Evolutionary conservation across 495 filamentous ascomycete species (phyloP).

Genomic region (Hypoxylon fuscum): DNA sequence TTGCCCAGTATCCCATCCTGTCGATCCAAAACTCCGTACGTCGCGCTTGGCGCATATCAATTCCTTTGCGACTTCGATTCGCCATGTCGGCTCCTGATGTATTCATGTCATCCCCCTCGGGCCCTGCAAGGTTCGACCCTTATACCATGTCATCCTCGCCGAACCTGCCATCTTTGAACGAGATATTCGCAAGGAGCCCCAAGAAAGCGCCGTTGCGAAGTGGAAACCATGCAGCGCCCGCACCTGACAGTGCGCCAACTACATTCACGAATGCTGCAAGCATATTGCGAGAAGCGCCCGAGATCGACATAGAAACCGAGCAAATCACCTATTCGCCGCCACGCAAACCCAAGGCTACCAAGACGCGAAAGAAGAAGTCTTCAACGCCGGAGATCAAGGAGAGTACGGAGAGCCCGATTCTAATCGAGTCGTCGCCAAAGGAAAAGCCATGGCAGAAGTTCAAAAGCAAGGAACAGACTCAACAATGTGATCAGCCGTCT

Average conservation of each 20-base stretch:
- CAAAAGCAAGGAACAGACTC: slow-evolving; percentile 32
- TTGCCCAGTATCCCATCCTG: slow-evolving; percentile 36
- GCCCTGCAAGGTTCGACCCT: slow-evolving; percentile 35
- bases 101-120: slow-evolving; percentile 50
- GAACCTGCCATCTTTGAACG: slow-evolving; percentile 53
- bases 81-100: slow-evolving; percentile 51
- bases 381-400: slow-evolving; percentile 2
- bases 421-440: slow-evolving; percentile 36
- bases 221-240: slow-evolving; percentile 46
- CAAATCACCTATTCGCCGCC: slow-evolving; percentile 32
- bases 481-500: slow-evolving; percentile 41
- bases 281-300: slow-evolving; percentile 43
- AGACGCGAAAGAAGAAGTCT: slow-evolving; percentile 20
- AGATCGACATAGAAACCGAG: slow-evolving; percentile 45
- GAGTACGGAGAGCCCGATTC: slow-evolving; percentile 14
- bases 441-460: slow-evolving; percentile 50
- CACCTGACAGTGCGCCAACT: slow-evolving; percentile 43
- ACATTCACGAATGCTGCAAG: slow-evolving; percentile 55
- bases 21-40: slow-evolving; percentile 26
- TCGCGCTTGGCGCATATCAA: slow-evolving; percentile 55
- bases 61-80: slow-evolving; percentile 21
- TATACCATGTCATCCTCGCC: slow-evolving; percentile 56
- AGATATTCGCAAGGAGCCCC: slow-evolving; percentile 48
- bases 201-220: slow-evolving; percentile 43
- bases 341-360: slow-evolving; percentile 35